phyloP scores from a whole-genome alignment of 192 early-diverging fungal species.

The Chytriomyces sp. region DNA sequence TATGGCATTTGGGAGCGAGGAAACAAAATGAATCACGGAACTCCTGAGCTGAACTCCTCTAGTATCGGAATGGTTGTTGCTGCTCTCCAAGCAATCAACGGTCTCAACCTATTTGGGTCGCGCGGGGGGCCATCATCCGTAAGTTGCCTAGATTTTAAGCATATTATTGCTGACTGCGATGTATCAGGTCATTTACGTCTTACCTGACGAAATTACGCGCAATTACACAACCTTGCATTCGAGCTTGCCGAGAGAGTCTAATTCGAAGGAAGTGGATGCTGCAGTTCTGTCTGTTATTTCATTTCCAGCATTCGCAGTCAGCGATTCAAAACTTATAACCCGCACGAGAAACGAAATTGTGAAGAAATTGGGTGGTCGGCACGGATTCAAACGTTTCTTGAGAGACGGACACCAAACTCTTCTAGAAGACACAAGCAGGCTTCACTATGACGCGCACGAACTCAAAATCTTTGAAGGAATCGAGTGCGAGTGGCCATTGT shows the following conservation, averaged over 20 bases:
- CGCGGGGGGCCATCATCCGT: slow-evolving; percentile 77
- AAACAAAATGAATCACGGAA: slow-evolving; percentile 86
- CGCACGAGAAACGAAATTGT: slow-evolving; percentile 75
- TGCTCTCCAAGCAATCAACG: slow-evolving; percentile 83
- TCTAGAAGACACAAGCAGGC: slow-evolving; percentile 69
- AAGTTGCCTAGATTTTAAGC: slow-evolving; percentile 9
- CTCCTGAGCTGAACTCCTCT: slow-evolving; percentile 85
- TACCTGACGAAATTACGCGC: slow-evolving; percentile 85
- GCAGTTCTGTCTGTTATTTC: slow-evolving; percentile 83
- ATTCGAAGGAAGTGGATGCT: slow-evolving; percentile 85
- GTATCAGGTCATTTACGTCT: slow-evolving; percentile 73
- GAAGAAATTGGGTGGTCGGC: slow-evolving; percentile 79
- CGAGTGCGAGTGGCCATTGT: slow-evolving; percentile 90
- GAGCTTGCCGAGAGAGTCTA: slow-evolving; percentile 81
- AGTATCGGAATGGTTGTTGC: slow-evolving; percentile 89
- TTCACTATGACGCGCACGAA: slow-evolving; percentile 83
- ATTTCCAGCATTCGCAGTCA: slow-evolving; percentile 87
- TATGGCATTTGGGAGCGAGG: slow-evolving; percentile 91
- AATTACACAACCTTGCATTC: slow-evolving; percentile 80
- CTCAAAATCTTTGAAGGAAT: slow-evolving; percentile 82
- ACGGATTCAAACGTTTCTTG: slow-evolving; percentile 85
- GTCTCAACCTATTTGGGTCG: slow-evolving; percentile 82
- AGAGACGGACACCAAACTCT: slow-evolving; percentile 86
- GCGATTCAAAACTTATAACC: slow-evolving; percentile 66
- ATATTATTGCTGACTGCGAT: neutral